phyloP scores from a whole-genome alignment of 768 basidiomycete genomes.

The Tricholoma hemisulphureum region DNA sequence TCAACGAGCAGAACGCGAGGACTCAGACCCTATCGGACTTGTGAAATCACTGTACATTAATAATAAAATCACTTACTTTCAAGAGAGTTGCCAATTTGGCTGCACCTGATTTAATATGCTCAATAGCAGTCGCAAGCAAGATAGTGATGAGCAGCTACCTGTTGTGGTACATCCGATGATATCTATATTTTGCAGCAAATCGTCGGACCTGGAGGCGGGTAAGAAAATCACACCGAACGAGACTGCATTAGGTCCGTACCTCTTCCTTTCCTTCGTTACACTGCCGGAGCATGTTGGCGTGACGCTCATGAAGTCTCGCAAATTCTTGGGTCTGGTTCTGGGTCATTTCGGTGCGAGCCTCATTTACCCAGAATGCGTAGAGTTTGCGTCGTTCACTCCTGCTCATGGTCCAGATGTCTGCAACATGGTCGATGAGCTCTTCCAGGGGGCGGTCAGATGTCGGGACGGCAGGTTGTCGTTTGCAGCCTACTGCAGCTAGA shows the following conservation, averaged over 20 bases:
- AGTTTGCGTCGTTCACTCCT: conserved; percentile 46
- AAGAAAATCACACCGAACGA: background rate
- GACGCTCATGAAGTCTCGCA: conserved; percentile 30
- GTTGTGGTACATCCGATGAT: conserved; percentile 79
- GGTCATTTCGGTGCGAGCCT: conserved; percentile 32
- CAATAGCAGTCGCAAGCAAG: background rate
- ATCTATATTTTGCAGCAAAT: conserved; percentile 51
- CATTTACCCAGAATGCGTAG: conserved; percentile 45
- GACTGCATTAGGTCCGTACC: conserved; percentile 39
- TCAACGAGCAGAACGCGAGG: conserved; percentile 71
- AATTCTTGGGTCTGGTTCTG: conserved; percentile 39
- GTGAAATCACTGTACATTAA: background rate
- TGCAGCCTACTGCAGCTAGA: background rate
- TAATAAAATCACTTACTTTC: conserved; percentile 34
- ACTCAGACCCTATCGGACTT: conserved; percentile 42
- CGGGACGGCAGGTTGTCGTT: conserved; percentile 1
- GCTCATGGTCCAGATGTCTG: background rate
- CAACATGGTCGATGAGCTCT: background rate
- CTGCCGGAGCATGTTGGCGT: conserved; percentile 32
- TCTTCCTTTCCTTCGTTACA: conserved; percentile 53
- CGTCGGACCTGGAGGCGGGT: conserved; percentile 46
- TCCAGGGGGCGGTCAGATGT: background rate
- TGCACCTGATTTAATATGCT: conserved; percentile 45
- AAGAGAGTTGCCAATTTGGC: conserved; percentile 62
- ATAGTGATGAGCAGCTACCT: conserved; percentile 36